These are phyloP conservation scores for Rugiboletus extremiorientalis DNA, from an alignment of 1,284 basidiomycete species.

Conservation along the genomic window DNA sequence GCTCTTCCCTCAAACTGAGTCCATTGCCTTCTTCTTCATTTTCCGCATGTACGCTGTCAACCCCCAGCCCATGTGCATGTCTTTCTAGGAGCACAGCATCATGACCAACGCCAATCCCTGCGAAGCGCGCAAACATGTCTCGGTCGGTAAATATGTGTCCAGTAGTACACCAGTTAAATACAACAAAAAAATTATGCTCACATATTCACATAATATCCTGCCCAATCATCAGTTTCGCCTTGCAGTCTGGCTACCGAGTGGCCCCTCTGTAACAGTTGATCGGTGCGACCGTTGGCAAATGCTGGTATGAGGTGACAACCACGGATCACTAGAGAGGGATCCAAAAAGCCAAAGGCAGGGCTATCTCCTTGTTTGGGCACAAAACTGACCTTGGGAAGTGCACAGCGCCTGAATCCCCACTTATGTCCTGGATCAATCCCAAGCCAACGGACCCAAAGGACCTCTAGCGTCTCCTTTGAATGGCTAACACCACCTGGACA, in stretches of 20 bases:
- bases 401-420: not conserved
- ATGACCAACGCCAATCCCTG: too few species aligned
- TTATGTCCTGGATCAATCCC: too few species aligned
- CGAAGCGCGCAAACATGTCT: not conserved
- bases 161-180: not conserved
- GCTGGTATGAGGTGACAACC: constrained; percentile 13
- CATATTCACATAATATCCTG: not conserved
- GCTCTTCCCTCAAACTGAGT: too few species aligned
- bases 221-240: not conserved
- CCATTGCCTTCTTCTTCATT: too few species aligned
- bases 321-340: constrained; percentile 10
- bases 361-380: not conserved
- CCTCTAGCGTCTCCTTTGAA: too few species aligned
- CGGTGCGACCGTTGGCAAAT: not conserved
- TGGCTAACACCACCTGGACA: too few species aligned
- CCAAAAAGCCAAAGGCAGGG: constrained; percentile 11
- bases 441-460: too few species aligned
- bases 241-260: not conserved
- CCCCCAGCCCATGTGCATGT: not conserved
- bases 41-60: not conserved
- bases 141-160: not conserved
- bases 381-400: constrained; percentile 13
- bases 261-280: not conserved
- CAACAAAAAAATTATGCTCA: not conserved
- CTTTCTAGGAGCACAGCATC: too few species aligned